A percentile compares a stretch with the other conserved stretches of the same genome.
These are phyloP conservation scores for Candida sithepensis DNA, from an alignment of 805 yeast species.

Conservation along the genomic window DNA sequence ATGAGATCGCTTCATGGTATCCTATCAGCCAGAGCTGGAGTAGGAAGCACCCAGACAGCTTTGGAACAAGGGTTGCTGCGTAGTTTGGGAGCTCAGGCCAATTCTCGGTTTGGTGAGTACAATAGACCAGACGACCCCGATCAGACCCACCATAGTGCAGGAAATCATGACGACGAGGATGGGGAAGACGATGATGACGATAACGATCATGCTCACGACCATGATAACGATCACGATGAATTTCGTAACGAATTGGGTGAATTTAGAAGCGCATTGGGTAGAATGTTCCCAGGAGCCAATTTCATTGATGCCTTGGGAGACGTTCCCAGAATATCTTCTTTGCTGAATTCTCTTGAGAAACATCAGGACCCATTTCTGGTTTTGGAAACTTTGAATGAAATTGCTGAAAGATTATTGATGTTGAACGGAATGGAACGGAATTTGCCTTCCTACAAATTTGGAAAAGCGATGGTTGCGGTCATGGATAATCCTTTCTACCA, in stretches of 20 bases:
- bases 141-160: neutral
- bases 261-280: constrained; percentile 24
- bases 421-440: constrained; percentile 61
- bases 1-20: neutral
- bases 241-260: constrained; percentile 12
- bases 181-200: constrained; percentile 22
- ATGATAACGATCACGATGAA: constrained; percentile 13
- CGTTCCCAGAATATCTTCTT: constrained; percentile 18
- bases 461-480: constrained; percentile 52
- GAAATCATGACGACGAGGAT: constrained; percentile 12
- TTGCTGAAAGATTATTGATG: constrained; percentile 64
- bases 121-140: no score
- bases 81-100: constrained; percentile 6
- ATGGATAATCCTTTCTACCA: constrained; percentile 54
- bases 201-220: constrained; percentile 20
- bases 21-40: neutral
- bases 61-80: neutral
- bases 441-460: constrained; percentile 56
- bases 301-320: constrained; percentile 27
- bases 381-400: constrained; percentile 60
- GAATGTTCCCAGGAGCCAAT: constrained; percentile 27
- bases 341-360: constrained; percentile 37
- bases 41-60: neutral
- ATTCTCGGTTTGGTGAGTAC: neutral
- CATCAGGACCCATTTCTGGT: constrained; percentile 58